These are phyloP conservation scores for Pichia manshurica DNA, from an alignment of 805 yeast genomes.

Conservation along the genomic window DNA sequence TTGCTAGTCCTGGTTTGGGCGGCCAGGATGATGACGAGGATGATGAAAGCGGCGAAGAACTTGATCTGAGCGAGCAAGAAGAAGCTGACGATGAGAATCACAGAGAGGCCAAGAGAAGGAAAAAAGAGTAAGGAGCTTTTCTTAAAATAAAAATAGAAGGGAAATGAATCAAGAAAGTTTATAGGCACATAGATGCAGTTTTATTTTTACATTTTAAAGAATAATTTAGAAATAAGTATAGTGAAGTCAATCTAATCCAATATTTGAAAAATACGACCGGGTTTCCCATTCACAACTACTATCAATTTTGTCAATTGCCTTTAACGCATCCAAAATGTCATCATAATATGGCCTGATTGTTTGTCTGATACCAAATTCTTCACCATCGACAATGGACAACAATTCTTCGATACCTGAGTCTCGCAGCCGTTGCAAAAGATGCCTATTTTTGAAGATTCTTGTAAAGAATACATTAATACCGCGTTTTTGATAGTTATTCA, in stretches of 20 bases:
- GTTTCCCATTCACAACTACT: conserved; percentile 18
- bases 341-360: conserved; percentile 38
- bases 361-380: conserved; percentile 29
- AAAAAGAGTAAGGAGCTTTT: background rate
- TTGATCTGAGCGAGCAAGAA: conserved; percentile 24
- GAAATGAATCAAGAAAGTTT: no score
- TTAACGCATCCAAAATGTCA: conserved; percentile 54
- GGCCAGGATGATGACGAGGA: conserved; percentile 49
- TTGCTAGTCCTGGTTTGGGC: conserved; percentile 58
- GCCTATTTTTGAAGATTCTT: conserved; percentile 45
- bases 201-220: no score
- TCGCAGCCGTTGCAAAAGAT: conserved; percentile 44
- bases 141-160: background rate
- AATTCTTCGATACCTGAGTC: conserved; percentile 50
- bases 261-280: conserved; percentile 17
- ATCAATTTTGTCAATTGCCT: conserved; percentile 36
- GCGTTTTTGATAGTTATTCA: conserved; percentile 48
- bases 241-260: conserved; percentile 13
- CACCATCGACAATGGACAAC: conserved; percentile 21
- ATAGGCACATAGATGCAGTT: no score
- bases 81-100: conserved; percentile 25
- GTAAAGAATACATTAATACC: conserved; percentile 55
- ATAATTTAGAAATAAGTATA: no score
- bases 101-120: conserved; percentile 14
- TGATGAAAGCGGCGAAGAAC: conserved; percentile 34